Conservation (phyloP, 768 basidiomycete species). For the Cystofilobasidium capitatum region DNA sequence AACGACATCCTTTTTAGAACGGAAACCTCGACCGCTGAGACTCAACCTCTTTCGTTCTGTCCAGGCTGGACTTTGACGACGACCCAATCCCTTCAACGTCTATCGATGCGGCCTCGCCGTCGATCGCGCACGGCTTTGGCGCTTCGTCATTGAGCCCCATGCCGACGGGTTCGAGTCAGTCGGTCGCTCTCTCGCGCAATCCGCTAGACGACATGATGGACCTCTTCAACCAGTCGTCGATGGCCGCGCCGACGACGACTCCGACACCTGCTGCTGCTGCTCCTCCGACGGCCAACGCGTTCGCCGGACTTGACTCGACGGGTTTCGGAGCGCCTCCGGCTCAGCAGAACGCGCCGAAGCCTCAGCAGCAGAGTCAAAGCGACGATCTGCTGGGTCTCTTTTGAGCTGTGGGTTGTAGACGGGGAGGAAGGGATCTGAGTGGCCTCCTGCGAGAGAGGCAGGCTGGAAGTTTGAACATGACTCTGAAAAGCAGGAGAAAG, state of each 20-base stretch:
- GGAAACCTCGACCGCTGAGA: not conserved
- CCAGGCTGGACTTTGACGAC: slow-evolving; percentile 27
- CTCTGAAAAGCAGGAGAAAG: no score
- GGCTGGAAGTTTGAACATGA: not conserved
- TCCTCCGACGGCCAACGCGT: not conserved
- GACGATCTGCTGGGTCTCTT: slow-evolving; percentile 14
- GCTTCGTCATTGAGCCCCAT: slow-evolving; percentile 5
- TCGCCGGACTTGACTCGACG: not conserved
- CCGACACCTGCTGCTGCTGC: not conserved
- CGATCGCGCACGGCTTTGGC: not conserved
- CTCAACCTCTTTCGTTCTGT: not conserved
- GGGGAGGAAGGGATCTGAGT: slow-evolving; percentile 4
- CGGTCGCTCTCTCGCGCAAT: slow-evolving; percentile 15
- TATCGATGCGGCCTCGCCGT: not conserved
- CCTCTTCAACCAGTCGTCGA: slow-evolving; percentile 13
- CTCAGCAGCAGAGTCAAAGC: not conserved
- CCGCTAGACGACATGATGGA: slow-evolving; percentile 27
- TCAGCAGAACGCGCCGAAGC: not conserved
- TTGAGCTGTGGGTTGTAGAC: no score
- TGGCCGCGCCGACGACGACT: slow-evolving; percentile 2
- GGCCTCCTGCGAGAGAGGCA: not conserved
- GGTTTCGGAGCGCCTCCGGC: not conserved
- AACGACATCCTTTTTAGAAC: not conserved
- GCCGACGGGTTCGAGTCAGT: not conserved
- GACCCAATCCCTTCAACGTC: slow-evolving; percentile 19